Evolutionary conservation across 2,329 filamentous ascomycete species (phyloP), one percentile per base, ranked within the genome.

Genomic region (Sporothrix globosa): DNA sequence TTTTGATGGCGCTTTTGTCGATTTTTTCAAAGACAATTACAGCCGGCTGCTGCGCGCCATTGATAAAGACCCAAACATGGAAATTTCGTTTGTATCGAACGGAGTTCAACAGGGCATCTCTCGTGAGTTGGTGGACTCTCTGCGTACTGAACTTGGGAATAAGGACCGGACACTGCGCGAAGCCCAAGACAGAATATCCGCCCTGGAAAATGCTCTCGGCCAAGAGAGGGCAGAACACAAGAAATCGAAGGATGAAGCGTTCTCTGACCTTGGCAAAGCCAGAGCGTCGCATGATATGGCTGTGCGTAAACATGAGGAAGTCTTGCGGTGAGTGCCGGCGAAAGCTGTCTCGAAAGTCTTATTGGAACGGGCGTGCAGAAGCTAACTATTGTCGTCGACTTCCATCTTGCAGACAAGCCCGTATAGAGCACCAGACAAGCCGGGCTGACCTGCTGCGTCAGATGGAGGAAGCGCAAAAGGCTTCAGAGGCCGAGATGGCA

Each of bases 1-100:
- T 77, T 96, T 98, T 73, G 93, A 97, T 75, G 85, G 88, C 61
- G 87, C 87, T 0, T 98, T 97, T 79, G 89, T 99, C 69, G 92
- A 97, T 72, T 97, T 98, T 76, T 88, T 97, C 76, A 97, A 97
- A 77, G 94, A 98, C 76, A 97, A 97, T 77, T 98, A 96, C 78
- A 95, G 92, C 76, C 90, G 94, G 10, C 82, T 97, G 71, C 83
- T 91, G 52, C 88, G 93, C 73, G 92, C 93, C 17, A 92, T 99
- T 75, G 96, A 99, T 79, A 90, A 95, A 72, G 92, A 97, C 73
- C 96, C 96, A 0, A 92, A 90, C 1, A 83, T 96, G 72, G 96
- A 99, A 78, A 90, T 96, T 34, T 91, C 93, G 0, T 87, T 96
- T 13, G 84, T 93, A 70, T 86, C 90, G 56, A 93, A 94, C 77